Conservation (phyloP, 179 eudicot species). For the Heliamphora pulchella region DNA sequence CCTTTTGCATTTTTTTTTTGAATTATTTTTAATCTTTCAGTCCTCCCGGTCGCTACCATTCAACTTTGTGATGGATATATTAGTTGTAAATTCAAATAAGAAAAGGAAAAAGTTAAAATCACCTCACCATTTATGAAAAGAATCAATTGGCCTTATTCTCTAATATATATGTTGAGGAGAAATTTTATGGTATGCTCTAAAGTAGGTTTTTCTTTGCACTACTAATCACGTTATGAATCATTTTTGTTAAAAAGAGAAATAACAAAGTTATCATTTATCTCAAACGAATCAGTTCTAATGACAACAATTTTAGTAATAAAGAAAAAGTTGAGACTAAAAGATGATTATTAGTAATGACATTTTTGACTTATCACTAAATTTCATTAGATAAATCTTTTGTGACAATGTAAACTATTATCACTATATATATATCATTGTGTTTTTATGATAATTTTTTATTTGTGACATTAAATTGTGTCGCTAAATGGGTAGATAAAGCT, state of each 20-base stretch:
- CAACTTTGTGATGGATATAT: neutral
- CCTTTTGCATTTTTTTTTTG: neutral
- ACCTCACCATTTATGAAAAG: conserved; percentile 8
- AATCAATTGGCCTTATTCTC: neutral
- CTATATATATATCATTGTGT: too few species aligned
- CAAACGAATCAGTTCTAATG: too few species aligned
- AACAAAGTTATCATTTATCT: neutral
- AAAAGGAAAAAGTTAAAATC: neutral
- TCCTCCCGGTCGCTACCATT: neutral
- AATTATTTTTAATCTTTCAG: neutral
- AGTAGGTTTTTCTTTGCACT: neutral
- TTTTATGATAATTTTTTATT: too few species aligned
- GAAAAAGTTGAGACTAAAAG: neutral
- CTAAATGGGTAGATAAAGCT: too few species aligned
- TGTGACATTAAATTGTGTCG: too few species aligned
- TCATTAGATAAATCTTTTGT: too few species aligned
- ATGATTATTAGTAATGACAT: too few species aligned
- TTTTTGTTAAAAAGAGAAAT: neutral
- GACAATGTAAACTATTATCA: too few species aligned
- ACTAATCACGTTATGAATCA: conserved; percentile 13
- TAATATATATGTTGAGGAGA: neutral
- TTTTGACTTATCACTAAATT: too few species aligned
- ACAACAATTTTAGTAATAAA: neutral
- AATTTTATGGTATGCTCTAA: neutral
- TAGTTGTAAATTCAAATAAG: neutral